Conservation (phyloP, 768 basidiomycete species). For the Lactifluus volemus region DNA sequence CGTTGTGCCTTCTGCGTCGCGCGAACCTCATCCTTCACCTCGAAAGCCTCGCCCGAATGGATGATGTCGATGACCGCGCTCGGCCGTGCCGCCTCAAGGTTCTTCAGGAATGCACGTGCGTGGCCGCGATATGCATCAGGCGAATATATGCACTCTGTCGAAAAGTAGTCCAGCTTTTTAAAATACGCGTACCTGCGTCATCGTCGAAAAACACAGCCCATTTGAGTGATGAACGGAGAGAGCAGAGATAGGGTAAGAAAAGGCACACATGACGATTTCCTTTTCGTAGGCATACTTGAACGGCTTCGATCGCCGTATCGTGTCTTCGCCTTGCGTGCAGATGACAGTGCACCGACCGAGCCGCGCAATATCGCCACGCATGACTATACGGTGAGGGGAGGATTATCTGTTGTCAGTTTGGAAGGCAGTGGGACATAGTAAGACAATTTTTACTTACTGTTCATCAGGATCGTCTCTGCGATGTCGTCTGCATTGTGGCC, state of each 20-base stretch:
- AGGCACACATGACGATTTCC: conserved; percentile 91
- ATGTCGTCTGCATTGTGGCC: conserved; percentile 99
- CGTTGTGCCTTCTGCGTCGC: conserved; percentile 77
- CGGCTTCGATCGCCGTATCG: conserved; percentile 95
- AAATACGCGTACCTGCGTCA: conserved; percentile 89
- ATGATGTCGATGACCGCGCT: conserved; percentile 98
- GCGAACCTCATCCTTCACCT: conserved; percentile 77
- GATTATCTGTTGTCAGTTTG: not conserved
- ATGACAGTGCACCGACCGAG: conserved; percentile 90
- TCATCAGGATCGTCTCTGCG: conserved; percentile 98
- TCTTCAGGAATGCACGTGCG: conserved; percentile 89
- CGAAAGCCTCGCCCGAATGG: conserved; percentile 90
- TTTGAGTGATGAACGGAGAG: not conserved
- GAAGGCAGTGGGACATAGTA: not conserved
- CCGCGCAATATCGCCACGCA: conserved; percentile 95
- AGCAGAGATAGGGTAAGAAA: not conserved
- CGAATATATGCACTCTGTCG: conserved; percentile 98
- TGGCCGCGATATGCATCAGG: conserved; percentile 98
- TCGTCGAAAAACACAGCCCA: not conserved
- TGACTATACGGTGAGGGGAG: conserved; percentile 44
- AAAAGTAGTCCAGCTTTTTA: conserved; percentile 98
- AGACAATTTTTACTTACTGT: conserved; percentile 50
- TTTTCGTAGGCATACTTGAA: conserved; percentile 99
- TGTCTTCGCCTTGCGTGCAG: conserved; percentile 93
- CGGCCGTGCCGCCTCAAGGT: conserved; percentile 88